These are phyloP conservation scores for Colletotrichum sp. DNA, from an alignment of 2,329 filamentous ascomycete genomes.

Conservation along the genomic window DNA sequence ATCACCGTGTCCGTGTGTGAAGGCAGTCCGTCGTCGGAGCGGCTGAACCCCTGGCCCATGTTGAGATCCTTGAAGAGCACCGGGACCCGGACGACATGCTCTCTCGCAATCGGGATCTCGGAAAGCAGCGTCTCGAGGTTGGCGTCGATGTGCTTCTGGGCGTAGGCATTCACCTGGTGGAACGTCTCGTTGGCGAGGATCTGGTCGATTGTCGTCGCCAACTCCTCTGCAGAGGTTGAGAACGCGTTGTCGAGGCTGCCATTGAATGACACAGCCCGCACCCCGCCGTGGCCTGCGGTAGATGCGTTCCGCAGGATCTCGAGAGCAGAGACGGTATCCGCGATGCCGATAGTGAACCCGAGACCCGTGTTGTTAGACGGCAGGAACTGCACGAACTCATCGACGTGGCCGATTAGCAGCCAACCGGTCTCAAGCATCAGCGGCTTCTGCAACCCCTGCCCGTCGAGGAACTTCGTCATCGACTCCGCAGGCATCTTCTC, in stretches of 20 bases:
- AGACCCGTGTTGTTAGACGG: conserved; percentile 19
- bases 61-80: conserved; percentile 17
- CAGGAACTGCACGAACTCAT: conserved; percentile 38
- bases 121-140: conserved; percentile 3
- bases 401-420: conserved; percentile 35
- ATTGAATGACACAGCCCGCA: background rate
- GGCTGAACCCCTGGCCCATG: background rate
- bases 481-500: conserved; percentile 28
- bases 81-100: conserved; percentile 27
- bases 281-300: conserved; percentile 26
- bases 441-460: conserved; percentile 39
- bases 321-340: conserved; percentile 26
- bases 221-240: background rate
- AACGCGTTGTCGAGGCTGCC: background rate
- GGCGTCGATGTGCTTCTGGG: conserved; percentile 19
- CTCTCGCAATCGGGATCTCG: conserved; percentile 23
- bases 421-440: conserved; percentile 37
- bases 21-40: background rate
- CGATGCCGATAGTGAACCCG: conserved; percentile 28
- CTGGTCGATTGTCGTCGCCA: conserved; percentile 10
- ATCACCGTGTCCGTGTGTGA: background rate
- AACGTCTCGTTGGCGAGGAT: conserved; percentile 18
- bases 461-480: conserved; percentile 32
- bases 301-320: conserved; percentile 26
- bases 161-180: background rate